A percentile compares a stretch with the other conserved stretches of the same genome.
Evolutionary conservation across 208 protist genomes (phyloP).

Genomic region (Tritrichomonas musculus): DNA sequence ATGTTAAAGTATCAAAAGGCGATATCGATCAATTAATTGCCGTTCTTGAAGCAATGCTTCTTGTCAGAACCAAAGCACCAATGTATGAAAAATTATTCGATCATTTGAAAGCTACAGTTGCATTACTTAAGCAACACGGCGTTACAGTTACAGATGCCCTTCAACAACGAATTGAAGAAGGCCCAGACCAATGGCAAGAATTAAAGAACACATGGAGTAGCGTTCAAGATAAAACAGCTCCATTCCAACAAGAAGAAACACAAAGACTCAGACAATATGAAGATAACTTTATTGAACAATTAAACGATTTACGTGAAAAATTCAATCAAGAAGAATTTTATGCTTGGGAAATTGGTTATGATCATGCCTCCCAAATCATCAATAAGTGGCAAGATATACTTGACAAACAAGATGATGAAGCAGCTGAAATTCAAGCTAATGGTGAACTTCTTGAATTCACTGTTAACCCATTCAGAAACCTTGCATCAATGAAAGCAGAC

Average conservation of each 20-base stretch:
- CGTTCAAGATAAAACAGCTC: conserved; percentile 12
- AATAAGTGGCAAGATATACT: background rate
- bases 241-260: conserved; percentile 55
- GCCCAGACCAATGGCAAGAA: background rate
- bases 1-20: conserved; percentile 58
- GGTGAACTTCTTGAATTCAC: conserved; percentile 19
- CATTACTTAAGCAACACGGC: conserved; percentile 57
- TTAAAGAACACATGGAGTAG: background rate
- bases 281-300: conserved; percentile 53
- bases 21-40: conserved; percentile 54
- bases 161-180: background rate
- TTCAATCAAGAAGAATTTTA: conserved; percentile 67
- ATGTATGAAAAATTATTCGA: conserved; percentile 57
- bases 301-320: conserved; percentile 64
- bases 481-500: background rate
- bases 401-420: background rate
- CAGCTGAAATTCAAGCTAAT: conserved; percentile 20
- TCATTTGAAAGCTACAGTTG: conserved; percentile 51
- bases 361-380: background rate
- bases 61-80: conserved; percentile 45
- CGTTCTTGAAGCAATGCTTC: conserved; percentile 54
- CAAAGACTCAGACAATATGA: conserved; percentile 54
- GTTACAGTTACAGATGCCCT: conserved; percentile 42
- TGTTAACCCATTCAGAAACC: conserved; percentile 7
- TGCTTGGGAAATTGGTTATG: conserved; percentile 54